Percentiles rank a stretch among this genome's conserved stretches.
These are phyloP conservation scores for Corynespora cassiicola DNA, from an alignment of 2,329 filamentous ascomycete species.

Conservation along the genomic window DNA sequence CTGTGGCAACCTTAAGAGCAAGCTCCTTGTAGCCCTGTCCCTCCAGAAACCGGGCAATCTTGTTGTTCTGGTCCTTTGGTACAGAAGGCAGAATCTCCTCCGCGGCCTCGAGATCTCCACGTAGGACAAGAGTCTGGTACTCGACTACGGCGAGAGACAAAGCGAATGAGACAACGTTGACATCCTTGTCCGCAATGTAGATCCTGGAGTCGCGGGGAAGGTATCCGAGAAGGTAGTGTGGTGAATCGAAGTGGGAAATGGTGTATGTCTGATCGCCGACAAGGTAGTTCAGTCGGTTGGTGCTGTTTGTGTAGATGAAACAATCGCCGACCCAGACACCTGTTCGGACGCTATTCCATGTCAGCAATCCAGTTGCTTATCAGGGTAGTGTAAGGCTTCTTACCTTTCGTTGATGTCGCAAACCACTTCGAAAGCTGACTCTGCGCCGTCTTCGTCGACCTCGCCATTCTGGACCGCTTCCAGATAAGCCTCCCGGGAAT, in stretches of 20 bases:
- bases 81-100: slow-evolving; percentile 84
- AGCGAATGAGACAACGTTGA: slow-evolving; percentile 86
- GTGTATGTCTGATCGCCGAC: slow-evolving; percentile 98
- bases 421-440: slow-evolving; percentile 94
- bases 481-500: slow-evolving; percentile 86
- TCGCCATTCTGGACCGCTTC: slow-evolving; percentile 82
- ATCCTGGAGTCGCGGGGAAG: slow-evolving; percentile 94
- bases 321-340: slow-evolving; percentile 99
- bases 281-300: slow-evolving; percentile 95
- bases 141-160: slow-evolving; percentile 93
- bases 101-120: slow-evolving; percentile 90
- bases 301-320: slow-evolving; percentile 98
- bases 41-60: slow-evolving; percentile 96
- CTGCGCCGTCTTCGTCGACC: slow-evolving; percentile 89
- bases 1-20: slow-evolving; percentile 91
- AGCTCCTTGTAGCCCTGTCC: slow-evolving; percentile 97
- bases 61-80: slow-evolving; percentile 93
- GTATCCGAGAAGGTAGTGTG: slow-evolving; percentile 95
- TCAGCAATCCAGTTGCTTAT: slow-evolving; percentile 14
- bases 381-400: slow-evolving; percentile 29
- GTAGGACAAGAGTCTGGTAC: slow-evolving; percentile 94
- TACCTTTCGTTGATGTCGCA: slow-evolving; percentile 92
- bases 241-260: slow-evolving; percentile 93
- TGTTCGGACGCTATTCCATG: slow-evolving; percentile 73
- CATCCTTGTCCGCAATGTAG: slow-evolving; percentile 95